Evolutionary conservation across 1,139 yeast genomes (phyloP), one percentile per base, ranked within the genome.

Genomic region (Taphrina wiesneri): DNA sequence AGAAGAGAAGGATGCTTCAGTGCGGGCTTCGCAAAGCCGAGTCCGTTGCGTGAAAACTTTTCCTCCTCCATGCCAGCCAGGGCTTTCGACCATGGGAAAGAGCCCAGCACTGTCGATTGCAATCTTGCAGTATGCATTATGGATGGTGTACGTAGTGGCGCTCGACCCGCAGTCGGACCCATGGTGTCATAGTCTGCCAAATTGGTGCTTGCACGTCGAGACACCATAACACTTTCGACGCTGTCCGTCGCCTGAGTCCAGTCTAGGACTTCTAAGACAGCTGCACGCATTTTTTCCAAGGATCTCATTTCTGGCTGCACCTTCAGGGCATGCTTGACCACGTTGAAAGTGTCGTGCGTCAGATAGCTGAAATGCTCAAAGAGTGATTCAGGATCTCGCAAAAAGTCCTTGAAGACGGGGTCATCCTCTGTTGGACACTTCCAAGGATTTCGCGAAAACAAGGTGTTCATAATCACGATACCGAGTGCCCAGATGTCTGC

Each of bases 401-500:
- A 93, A 79, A 89, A 93, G 77, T 90, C 95, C 72, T 89, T 78
- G 75, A 91, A 93, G 66, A 95, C 79, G 74, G 90, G 90, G 77
- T 93, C 99, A 34, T 88, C 83, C 72, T 86, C 86, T 73, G 87
- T 86, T 2, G 98, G 98, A 17, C 87, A 86, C 56, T 77, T 77
- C 76, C 93, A 93, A 1, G 98, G 98, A 75, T 90, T 90, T 74
- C 92, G 88, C 67, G 90, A 96, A 79, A 92, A 93, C 34, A 93
- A 88, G 68, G 90, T 81, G 71, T 95, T 92, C 72, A 93, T 79
- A 69, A 93, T 80, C 67, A 91, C 89, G 70, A 92, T 86, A 25
- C 98, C 99, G 69, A 90, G 78, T 0, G 97, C 87, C 99, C 99
- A 93, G 67, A 92, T 81, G 77, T 93, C 99, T 62, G 89, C 89